Base-by-base conservation (phyloP, 768 basidiomycete species). In the Phylloporus arenicola region DNA sequence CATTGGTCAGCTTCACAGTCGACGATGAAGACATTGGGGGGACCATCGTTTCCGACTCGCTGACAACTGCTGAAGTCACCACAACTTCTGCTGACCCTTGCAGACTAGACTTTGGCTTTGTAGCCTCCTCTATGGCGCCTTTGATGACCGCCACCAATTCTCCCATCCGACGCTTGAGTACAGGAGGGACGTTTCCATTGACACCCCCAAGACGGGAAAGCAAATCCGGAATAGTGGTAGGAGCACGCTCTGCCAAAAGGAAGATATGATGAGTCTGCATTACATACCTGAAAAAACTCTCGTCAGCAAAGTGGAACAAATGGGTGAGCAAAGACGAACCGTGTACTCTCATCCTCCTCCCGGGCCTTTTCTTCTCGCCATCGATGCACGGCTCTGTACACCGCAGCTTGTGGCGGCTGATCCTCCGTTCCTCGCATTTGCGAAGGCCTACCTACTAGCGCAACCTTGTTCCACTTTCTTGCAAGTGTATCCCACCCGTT, bases 351-450 rank as follows among this genome's bases (percentile, higher is more conserved):
- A 63, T 97, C 94, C 58, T 92, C 88, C 49, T 84, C 81, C 44
- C 90, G 74, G 2, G 90, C 88, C 1, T 83, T 70, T 11, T 64
- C 61, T 65, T 97, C 93, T 51, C 94, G 75, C 94, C 93, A 97
- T 30, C 70, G 73, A 66, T 94, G 90, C 12, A 95, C 72, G 3
- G 74, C 72, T 51, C 73, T 80, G 67, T 88, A 92, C 14, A 92
- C 80, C 31, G 74, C 76, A 25, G 78, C 75, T 54, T 81, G 79
- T 53, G 79, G 65, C 3, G 67, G 72, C 57, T 51, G 52, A 38
- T 69, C 58, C 19, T 69, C 29, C 67, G 71, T 22, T 64, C 65
- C 40, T 74, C 68, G 50, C 68, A 68, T 42, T 54, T 22, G 51
- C 19, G 42, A 45, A 40, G 40, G 41, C 17, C 54, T 43, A 49